Percentiles rank a stretch among this genome's conserved stretches.
These are phyloP conservation scores for Calycina herbarum DNA, from an alignment of 2,329 filamentous ascomycete species.

Conservation along the genomic window DNA sequence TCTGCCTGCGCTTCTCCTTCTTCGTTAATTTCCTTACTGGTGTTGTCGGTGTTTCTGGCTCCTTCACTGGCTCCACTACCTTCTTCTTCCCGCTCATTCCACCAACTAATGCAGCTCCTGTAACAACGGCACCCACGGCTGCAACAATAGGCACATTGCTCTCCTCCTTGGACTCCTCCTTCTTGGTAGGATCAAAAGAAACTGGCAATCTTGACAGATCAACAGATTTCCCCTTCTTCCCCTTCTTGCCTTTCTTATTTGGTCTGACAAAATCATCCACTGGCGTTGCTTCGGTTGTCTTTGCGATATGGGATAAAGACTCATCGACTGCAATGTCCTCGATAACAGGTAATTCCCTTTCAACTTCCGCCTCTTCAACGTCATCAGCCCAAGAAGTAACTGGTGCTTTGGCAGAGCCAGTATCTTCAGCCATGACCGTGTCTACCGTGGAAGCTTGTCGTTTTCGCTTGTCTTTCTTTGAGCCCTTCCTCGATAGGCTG, in stretches of 20 bases:
- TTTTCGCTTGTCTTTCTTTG: constrained; percentile 38
- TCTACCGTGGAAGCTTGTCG: constrained; percentile 29
- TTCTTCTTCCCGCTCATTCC: constrained; percentile 6
- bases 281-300: constrained; percentile 27
- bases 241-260: constrained; percentile 43
- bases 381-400: constrained; percentile 36
- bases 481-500: constrained; percentile 22
- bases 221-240: constrained; percentile 36
- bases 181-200: constrained; percentile 14
- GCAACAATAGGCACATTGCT: constrained; percentile 22
- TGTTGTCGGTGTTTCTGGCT: constrained; percentile 30
- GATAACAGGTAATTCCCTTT: constrained; percentile 32
- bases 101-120: constrained; percentile 20
- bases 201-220: constrained; percentile 17
- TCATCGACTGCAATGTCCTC: constrained; percentile 34
- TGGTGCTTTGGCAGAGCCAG: constrained; percentile 15
- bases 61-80: constrained; percentile 19
- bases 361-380: constrained; percentile 34
- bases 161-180: constrained; percentile 28
- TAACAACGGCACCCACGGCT: constrained; percentile 18
- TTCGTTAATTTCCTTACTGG: constrained; percentile 39
- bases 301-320: constrained; percentile 35
- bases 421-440: constrained; percentile 14
- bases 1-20: constrained; percentile 42
- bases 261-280: constrained; percentile 33